Percentiles rank a stretch among this genome's conserved stretches.
These are phyloP conservation scores for Clausena lansium DNA, from an alignment of 345 rosid genomes.

Conservation along the genomic window DNA sequence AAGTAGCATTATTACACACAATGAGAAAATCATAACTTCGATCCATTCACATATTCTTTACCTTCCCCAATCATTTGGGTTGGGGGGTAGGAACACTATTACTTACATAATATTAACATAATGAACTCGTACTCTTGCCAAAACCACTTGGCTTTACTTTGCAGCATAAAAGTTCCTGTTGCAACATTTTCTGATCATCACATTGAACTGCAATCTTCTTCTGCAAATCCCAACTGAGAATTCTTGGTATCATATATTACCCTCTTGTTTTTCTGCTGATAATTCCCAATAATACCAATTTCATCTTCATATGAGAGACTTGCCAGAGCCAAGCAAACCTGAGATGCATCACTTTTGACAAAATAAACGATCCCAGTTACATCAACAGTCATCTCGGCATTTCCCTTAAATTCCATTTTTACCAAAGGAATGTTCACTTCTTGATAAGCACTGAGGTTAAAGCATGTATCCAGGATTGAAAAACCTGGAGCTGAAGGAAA, in stretches of 20 bases:
- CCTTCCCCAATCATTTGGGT: not conserved
- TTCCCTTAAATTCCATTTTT: constrained; percentile 55
- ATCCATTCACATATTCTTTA: not conserved
- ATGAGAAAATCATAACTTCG: not conserved
- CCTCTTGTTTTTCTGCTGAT: constrained; percentile 91
- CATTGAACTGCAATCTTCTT: constrained; percentile 70
- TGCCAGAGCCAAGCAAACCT: constrained; percentile 84
- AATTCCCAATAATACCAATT: constrained; percentile 67
- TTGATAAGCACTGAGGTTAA: constrained; percentile 65
- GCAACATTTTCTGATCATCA: constrained; percentile 4
- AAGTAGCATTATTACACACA: constrained; percentile 4
- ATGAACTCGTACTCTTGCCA: not conserved
- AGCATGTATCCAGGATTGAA: constrained; percentile 85
- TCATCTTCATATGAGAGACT: constrained; percentile 71
- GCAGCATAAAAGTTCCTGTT: not conserved
- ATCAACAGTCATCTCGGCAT: constrained; percentile 59
- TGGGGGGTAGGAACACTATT: not conserved
- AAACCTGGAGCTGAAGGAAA: constrained; percentile 66
- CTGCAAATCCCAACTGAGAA: constrained; percentile 67
- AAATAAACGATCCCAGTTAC: constrained; percentile 71
- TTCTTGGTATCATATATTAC: constrained; percentile 66
- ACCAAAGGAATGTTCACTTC: constrained; percentile 68
- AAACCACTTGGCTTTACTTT: not conserved
- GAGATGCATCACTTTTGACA: constrained; percentile 66
- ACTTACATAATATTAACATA: not conserved